phyloP scores from a whole-genome alignment of 441 rosid species.

The Populus hybrid region DNA sequence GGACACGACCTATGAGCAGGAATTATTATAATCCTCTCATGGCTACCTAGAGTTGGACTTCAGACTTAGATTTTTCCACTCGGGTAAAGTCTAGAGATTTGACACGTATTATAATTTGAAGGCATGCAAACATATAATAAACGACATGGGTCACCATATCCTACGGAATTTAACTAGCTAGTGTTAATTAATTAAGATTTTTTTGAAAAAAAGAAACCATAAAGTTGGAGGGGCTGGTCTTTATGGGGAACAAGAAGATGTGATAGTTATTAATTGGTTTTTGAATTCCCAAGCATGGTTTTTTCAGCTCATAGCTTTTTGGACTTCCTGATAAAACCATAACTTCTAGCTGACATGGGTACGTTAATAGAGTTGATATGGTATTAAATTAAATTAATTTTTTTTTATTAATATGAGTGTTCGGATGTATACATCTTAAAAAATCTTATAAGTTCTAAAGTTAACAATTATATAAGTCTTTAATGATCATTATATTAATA shows the following conservation, averaged over 20 bases:
- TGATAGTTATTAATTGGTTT: background rate
- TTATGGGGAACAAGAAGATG: background rate
- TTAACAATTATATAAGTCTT: too few species aligned
- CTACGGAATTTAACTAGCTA: background rate
- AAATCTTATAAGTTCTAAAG: too few species aligned
- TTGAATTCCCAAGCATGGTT: conserved; percentile 9
- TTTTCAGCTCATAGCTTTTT: conserved; percentile 11
- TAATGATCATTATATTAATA: too few species aligned
- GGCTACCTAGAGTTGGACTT: background rate
- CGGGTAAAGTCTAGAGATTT: background rate
- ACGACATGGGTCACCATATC: conserved; percentile 22
- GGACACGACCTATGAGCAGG: conserved; percentile 29
- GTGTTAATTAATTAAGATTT: too few species aligned
- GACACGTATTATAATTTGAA: conserved; percentile 11
- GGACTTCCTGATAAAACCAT: background rate
- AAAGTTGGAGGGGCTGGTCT: background rate
- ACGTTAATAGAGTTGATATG: background rate
- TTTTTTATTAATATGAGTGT: too few species aligned
- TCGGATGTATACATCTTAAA: too few species aligned
- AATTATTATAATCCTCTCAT: background rate
- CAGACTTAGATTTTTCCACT: conserved; percentile 4
- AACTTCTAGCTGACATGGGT: conserved; percentile 1
- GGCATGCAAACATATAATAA: background rate
- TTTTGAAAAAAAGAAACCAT: background rate
- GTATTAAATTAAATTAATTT: background rate